Percentiles rank a stretch among this genome's conserved stretches.
Conservation (phyloP, 2,329 filamentous ascomycete genomes). For the Trichoderma koningii region DNA sequence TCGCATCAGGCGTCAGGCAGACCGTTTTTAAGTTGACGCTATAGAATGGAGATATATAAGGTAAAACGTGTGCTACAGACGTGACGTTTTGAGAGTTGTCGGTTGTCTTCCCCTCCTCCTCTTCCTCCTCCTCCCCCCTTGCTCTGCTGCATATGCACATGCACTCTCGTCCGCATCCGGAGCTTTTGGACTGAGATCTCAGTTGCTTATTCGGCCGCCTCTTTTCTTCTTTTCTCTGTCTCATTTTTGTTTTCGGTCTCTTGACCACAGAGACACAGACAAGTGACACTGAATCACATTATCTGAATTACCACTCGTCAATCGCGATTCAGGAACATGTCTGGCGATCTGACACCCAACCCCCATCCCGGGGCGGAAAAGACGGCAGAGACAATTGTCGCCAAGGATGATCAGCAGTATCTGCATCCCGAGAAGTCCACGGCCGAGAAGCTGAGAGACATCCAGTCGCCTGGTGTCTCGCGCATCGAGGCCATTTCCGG, state of each 20-base stretch:
- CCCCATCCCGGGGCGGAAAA: constrained; percentile 23
- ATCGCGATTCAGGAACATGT: constrained; percentile 5
- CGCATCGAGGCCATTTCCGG: constrained; percentile 59
- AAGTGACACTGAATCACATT: not conserved
- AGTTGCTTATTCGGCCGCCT: not conserved
- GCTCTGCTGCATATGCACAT: constrained; percentile 10
- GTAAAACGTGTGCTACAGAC: constrained; percentile 5
- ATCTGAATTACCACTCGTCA: too few relatives aligned
- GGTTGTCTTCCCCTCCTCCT: too few relatives aligned
- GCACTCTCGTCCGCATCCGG: constrained; percentile 19
- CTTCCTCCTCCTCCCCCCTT: not conserved
- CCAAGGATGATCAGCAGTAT: not conserved
- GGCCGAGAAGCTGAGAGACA: constrained; percentile 28
- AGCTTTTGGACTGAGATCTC: not conserved
- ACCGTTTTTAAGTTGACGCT: constrained; percentile 14
- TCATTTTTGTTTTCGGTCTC: not conserved
- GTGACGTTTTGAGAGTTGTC: not conserved
- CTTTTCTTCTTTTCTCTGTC: not conserved
- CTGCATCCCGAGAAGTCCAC: not conserved
- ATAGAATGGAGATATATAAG: constrained; percentile 16
- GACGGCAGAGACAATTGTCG: not conserved
- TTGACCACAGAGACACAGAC: not conserved
- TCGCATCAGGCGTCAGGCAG: constrained; percentile 22
- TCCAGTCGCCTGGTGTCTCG: constrained; percentile 56
- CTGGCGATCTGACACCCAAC: not conserved